Evolutionary conservation across 139 green algal species (phyloP).

Genomic region (Picochlorum sp.): DNA sequence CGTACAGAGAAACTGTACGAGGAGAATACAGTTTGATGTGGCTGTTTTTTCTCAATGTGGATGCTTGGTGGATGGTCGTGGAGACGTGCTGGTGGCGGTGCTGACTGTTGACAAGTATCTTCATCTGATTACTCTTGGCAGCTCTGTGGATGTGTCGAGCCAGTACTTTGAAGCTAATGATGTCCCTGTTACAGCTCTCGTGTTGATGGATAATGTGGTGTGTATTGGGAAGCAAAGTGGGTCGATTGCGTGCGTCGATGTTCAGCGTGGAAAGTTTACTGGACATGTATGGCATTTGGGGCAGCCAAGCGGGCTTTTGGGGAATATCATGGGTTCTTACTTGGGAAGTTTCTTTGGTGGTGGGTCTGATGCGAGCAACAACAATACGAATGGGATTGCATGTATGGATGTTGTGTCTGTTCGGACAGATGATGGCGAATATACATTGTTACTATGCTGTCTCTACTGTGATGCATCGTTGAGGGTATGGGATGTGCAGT

Average conservation of each 20-base stretch:
- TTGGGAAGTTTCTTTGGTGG: neutral
- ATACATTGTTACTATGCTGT: neutral
- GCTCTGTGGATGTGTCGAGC: no score
- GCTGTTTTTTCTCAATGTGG: no score
- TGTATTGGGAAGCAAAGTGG: constrained; percentile 1
- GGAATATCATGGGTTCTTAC: neutral
- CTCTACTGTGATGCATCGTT: constrained; percentile 24
- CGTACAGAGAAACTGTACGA: no score
- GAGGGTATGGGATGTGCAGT: constrained; percentile 40
- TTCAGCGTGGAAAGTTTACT: neutral
- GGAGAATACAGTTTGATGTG: no score
- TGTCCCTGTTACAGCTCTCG: no score
- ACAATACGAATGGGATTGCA: neutral
- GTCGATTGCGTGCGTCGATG: neutral
- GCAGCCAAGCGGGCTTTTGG: no score
- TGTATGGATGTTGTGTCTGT: neutral
- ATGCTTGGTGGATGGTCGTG: no score
- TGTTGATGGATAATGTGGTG: neutral
- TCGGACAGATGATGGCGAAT: neutral
- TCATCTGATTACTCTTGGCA: no score
- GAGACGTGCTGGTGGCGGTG: no score
- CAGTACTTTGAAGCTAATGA: no score
- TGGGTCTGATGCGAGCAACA: neutral
- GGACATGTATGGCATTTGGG: no score
- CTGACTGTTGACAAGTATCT: no score